These are phyloP conservation scores for Lepidopterella palustris DNA, from an alignment of 495 filamentous ascomycete species.

Conservation along the genomic window DNA sequence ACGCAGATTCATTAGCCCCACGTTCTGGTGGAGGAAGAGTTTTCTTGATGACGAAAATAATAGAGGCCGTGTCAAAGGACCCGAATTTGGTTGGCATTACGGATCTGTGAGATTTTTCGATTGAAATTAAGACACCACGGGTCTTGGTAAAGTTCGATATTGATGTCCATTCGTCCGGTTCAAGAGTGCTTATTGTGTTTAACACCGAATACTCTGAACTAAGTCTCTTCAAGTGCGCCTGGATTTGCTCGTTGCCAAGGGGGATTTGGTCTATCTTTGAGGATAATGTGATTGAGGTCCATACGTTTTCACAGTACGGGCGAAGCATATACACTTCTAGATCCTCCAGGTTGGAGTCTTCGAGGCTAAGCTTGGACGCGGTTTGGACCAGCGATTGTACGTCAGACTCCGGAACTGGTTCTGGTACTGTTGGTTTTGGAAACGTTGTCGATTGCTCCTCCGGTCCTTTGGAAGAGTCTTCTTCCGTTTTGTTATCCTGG, in stretches of 20 bases:
- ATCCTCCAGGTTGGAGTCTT: not conserved
- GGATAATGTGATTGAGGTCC: conserved; percentile 2
- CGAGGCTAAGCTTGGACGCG: not conserved
- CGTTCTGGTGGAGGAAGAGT: not conserved
- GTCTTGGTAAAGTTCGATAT: not conserved
- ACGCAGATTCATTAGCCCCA: not conserved
- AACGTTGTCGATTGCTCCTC: not conserved
- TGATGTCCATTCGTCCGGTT: not conserved
- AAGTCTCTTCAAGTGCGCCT: conserved; percentile 4
- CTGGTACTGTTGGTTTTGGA: not conserved
- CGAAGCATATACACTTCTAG: conserved; percentile 16
- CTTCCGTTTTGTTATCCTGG: not conserved
- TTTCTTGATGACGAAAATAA: not conserved
- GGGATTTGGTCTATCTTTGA: conserved; percentile 6
- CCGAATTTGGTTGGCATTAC: not conserved
- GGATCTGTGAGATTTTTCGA: not conserved
- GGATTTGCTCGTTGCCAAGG: conserved; percentile 1
- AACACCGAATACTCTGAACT: conserved; percentile 12
- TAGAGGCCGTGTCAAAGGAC: not conserved
- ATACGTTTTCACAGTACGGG: not conserved
- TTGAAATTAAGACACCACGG: not conserved
- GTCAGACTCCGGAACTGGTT: not conserved
- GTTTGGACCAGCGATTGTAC: not conserved
- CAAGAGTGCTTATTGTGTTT: conserved; percentile 3
- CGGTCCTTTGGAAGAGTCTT: not conserved